Evolutionary conservation across 495 filamentous ascomycete genomes (phyloP), one percentile per base, ranked within the genome.

Genomic region (Lichina pygmaea): DNA sequence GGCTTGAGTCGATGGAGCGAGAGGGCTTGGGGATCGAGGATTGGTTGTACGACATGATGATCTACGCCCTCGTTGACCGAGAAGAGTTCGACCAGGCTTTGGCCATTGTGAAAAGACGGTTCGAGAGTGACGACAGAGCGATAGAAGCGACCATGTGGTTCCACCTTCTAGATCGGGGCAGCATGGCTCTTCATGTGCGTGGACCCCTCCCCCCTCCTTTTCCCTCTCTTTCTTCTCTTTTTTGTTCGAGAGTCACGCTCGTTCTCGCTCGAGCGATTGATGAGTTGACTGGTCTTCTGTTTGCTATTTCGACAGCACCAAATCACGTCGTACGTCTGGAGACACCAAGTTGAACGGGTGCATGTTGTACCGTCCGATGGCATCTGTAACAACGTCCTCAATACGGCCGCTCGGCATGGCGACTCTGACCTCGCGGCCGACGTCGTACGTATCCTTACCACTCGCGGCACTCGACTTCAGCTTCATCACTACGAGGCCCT

Each of bases 81-180:
- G 69, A 71, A 9, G 86, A 91, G 53, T 60, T 83, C 30, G 77
- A 86, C 44, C 79, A 85, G 52, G 77, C 82, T 8, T 57, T 81
- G 40, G 61, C 64, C 37, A 56, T 91, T 39, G 63, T 86, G 55
- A 65, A 65, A 32, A 57, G 68, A 40, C 67, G 71, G 17, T 44
- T 62, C 0, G 57, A 66, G 0, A 52, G 60, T 13, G 62, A 65
- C 33, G 64, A 64, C 43, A 53, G 60, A 43, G 50, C 62, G 16
- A 65, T 70, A 16, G 66, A 62, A 8, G 52, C 57, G 7, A 58
- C 59, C 7, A 50, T 80, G 13, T 86, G 78, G 77, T 66, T 65
- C 42, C 68, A 77, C 51, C 57, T 93, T 6, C 63, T 95, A n/a
- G 74, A 76, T 34, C 60, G 60, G 11, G 83, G 77, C 38, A 74